A percentile compares a stretch with the other conserved stretches of the same genome.
Conservation (phyloP, 2,329 filamentous ascomycete species). For the Colletotrichum cuscutae region DNA sequence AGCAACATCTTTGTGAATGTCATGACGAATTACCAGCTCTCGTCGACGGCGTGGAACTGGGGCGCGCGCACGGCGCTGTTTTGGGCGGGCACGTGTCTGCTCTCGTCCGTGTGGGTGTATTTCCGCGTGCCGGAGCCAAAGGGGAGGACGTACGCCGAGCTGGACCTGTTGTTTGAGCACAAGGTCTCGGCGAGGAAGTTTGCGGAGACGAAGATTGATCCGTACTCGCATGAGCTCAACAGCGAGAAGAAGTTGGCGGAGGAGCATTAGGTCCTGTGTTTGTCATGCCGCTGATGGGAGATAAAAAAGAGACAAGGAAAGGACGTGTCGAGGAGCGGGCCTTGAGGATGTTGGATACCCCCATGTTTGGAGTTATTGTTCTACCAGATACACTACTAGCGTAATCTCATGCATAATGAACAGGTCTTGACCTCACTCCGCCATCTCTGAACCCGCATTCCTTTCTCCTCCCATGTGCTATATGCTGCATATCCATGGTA, state of each 20-base stretch:
- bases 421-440: not conserved
- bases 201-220: slow-evolving; percentile 49
- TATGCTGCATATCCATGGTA: not conserved
- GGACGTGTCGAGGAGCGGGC: not conserved
- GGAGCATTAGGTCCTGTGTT: not conserved
- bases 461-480: not conserved
- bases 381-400: slow-evolving; percentile 19
- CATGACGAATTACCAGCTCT: slow-evolving; percentile 60
- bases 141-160: slow-evolving; percentile 56
- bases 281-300: no score
- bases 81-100: slow-evolving; percentile 59
- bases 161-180: slow-evolving; percentile 54
- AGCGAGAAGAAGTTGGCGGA: slow-evolving; percentile 29
- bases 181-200: slow-evolving; percentile 52
- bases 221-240: slow-evolving; percentile 41
- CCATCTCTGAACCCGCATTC: not conserved
- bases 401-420: slow-evolving; percentile 23
- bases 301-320: no score
- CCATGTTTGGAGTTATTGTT: not conserved
- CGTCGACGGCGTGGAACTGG: slow-evolving; percentile 58
- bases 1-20: slow-evolving; percentile 62
- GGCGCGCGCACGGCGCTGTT: slow-evolving; percentile 58
- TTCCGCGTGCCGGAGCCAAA: slow-evolving; percentile 65
- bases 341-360: slow-evolving; percentile 3
- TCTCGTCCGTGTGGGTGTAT: slow-evolving; percentile 60